phyloP scores from a whole-genome alignment of 2,329 filamentous ascomycete genomes.

The Furcasterigmium furcatum region DNA sequence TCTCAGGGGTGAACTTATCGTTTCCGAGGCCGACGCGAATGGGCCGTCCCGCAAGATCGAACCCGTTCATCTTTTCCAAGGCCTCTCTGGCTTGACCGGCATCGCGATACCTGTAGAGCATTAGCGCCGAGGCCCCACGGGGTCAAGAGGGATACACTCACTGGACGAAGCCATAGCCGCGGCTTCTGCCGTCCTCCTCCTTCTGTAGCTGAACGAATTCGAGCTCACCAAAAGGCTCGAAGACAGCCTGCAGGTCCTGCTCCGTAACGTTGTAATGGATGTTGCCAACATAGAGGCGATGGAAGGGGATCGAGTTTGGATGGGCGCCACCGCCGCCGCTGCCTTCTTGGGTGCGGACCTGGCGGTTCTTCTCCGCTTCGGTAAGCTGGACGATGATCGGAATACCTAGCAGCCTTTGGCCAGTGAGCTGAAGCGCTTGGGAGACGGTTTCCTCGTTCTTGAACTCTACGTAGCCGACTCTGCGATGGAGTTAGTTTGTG shows the following conservation, averaged over 20 bases:
- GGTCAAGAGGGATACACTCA: conserved; percentile 46
- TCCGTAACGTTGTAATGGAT: conserved; percentile 99
- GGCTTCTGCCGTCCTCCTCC: conserved; percentile 84
- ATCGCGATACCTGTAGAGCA: conserved; percentile 72
- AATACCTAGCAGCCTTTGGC: conserved; percentile 97
- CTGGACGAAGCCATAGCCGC: conserved; percentile 99
- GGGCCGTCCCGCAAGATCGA: conserved; percentile 93
- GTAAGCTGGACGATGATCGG: conserved; percentile 98
- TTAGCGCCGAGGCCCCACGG: conserved; percentile 26
- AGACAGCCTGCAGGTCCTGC: conserved; percentile 90
- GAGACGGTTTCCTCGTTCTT: conserved; percentile 91
- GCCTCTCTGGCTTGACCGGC: conserved; percentile 90
- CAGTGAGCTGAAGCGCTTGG: conserved; percentile 94
- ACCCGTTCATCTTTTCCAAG: conserved; percentile 98
- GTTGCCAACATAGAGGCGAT: conserved; percentile 97
- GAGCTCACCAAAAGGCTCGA: conserved; percentile 95
- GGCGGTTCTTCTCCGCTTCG: conserved; percentile 98
- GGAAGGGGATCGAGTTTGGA: conserved; percentile 87
- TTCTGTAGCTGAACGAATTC: conserved; percentile 98
- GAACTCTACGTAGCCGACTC: conserved; percentile 99
- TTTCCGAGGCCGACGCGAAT: conserved; percentile 99
- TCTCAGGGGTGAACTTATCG: conserved; percentile 99
- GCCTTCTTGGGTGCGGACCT: conserved; percentile 78
- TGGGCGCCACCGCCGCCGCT: conserved; percentile 59
- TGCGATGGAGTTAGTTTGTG: conserved; percentile 46